phyloP scores from a whole-genome alignment of 495 filamentous ascomycete species.

The Neurospora cerealis region DNA sequence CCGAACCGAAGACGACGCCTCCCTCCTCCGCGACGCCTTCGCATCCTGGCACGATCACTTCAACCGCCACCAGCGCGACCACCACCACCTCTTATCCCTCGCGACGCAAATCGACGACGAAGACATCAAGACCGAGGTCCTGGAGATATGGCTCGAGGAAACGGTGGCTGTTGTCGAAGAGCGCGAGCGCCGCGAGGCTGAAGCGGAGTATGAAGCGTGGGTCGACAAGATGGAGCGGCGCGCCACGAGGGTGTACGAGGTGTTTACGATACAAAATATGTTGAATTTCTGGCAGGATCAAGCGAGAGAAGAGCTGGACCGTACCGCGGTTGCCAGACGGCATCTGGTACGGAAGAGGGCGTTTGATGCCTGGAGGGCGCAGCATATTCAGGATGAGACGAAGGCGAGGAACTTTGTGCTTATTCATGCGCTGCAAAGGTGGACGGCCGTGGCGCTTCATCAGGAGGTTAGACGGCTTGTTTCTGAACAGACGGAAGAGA shows the following conservation, averaged over 20 bases:
- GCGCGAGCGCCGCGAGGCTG: constrained; percentile 9
- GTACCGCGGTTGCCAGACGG: constrained; percentile 50
- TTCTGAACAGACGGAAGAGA: constrained; percentile 8
- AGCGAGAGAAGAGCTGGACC: constrained; percentile 22
- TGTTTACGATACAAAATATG: constrained; percentile 15
- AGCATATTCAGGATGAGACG: constrained; percentile 62
- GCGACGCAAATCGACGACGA: constrained; percentile 12
- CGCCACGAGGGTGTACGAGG: constrained; percentile 19
- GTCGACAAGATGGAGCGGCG: constrained; percentile 21
- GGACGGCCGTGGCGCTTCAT: constrained; percentile 16
- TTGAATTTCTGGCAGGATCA: constrained; percentile 13
- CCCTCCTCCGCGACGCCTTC: constrained; percentile 7
- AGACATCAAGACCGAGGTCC: constrained; percentile 13
- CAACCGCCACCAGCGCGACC: background rate
- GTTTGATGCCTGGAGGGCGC: constrained; percentile 68
- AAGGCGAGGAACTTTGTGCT: constrained; percentile 59
- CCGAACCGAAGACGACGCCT: constrained; percentile 4
- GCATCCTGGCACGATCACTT: constrained; percentile 8
- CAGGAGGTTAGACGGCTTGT: constrained; percentile 19
- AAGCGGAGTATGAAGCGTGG: constrained; percentile 11
- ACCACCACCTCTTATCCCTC: constrained; percentile 1
- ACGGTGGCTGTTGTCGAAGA: constrained; percentile 1
- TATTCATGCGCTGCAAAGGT: constrained; percentile 29
- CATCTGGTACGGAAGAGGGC: constrained; percentile 63
- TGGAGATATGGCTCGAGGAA: constrained; percentile 19